Evolutionary conservation across 495 filamentous ascomycete genomes (phyloP), one percentile per base, ranked within the genome.

Genomic region (Talaromyces stipitatus): DNA sequence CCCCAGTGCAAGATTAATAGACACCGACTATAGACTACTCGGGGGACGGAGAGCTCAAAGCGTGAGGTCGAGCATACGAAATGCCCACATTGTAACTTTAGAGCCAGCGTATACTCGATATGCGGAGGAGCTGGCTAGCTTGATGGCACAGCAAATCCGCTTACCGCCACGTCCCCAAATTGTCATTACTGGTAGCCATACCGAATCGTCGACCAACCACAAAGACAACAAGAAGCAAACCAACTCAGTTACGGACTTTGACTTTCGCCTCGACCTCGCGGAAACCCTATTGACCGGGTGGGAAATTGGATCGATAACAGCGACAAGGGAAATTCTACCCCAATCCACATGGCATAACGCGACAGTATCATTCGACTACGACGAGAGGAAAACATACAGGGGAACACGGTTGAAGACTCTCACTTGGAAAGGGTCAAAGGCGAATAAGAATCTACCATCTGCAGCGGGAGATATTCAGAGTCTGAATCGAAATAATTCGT

Each of bases 111-210:
- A 41, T 41, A 41, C 36, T 20, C n/a, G 16, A 16, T 18, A 69
- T 30, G 43, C 62, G 28, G 36, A 58, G 24, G 56, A 55, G 14
- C 66, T 77, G 22, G 63, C 65, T 58, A 20, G 54, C 20, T 54
- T 66, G 8, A 62, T 76, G 50, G 41, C 43, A 27, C 57, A 59
- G 18, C 72, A 77, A 57, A 65, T 67, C 11, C 65, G 58, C 32
- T 60, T 74, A 18, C 74, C 74, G 0, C 66, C 69, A 7, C 72
- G 69, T 1, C 73, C 72, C 11, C 57, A 64, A 6, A 64, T 77
- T n/a, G 50, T 47, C 30, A 55, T 77, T 18, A 52, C 58, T 22
- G 74, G 74, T 23, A 61, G 60, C 3, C 74, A 77, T 52, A 64
- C 56, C 8, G 67, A 75, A 36, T 58, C 61, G 2, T 56, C 53